These are phyloP conservation scores for Cercis canadensis DNA, from an alignment of 306 rosid species.

Conservation along the genomic window DNA sequence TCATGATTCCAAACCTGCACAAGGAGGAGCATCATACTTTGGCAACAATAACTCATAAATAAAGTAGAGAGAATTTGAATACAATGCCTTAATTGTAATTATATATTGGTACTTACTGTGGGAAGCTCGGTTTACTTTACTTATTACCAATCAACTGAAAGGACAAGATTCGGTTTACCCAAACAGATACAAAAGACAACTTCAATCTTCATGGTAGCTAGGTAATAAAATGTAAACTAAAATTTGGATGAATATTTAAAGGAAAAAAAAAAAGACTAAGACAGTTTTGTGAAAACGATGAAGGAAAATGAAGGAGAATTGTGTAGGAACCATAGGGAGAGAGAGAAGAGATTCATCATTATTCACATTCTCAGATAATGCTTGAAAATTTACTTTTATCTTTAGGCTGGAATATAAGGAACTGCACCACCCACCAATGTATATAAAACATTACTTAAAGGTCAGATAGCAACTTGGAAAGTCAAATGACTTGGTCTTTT, in stretches of 20 bases:
- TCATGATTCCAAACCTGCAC: conserved; percentile 84
- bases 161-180: conserved; percentile 17
- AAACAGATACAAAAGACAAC: conserved; percentile 15
- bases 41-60: conserved; percentile 9
- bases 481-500: too few relatives aligned
- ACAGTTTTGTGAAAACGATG: background rate
- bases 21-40: background rate
- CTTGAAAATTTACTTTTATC: background rate
- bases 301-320: background rate
- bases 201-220: background rate
- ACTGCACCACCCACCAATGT: background rate
- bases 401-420: background rate
- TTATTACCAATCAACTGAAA: conserved; percentile 5
- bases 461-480: too few relatives aligned
- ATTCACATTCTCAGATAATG: background rate
- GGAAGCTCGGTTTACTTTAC: background rate
- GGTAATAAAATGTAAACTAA: background rate
- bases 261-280: background rate
- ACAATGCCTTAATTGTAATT: conserved; percentile 15
- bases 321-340: background rate
- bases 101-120: background rate
- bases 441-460: too few relatives aligned
- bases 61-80: conserved; percentile 9
- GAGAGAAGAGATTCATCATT: background rate
- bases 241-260: background rate